Base-by-base conservation (phyloP, 371 early-diverging fungal species). In the Mortierella sp. region DNA sequence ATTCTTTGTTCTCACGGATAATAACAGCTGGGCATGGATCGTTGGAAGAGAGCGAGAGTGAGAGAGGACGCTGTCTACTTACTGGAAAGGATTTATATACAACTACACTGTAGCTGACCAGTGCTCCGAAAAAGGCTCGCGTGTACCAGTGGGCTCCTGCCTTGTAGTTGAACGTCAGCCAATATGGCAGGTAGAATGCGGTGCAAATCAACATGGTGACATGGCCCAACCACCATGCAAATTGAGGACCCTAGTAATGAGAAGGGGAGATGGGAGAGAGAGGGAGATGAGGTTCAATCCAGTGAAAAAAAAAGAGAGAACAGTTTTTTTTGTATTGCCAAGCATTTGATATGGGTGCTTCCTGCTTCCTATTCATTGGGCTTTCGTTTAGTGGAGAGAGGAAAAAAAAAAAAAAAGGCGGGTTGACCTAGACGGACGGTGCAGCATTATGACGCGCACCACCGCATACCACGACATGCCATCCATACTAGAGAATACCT, bases 71-170 rank as follows among this genome's bases (percentile, higher is more conserved):
- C 9, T 37, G 37, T 37, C 37, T 1, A 75, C 88, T 87, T 88
- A 93, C 93, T 67, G 92, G 92, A 75, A 92, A 92, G 15, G 93
- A 89, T 80, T 95, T 95, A 87, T 93, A 94, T 56, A 96, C 87
- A 60, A 96, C 95, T 30, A 97, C 94, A 53, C 91, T 90, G 82
- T 97, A 97, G 57, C 92, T 91, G 46, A 92, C 66, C 14, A 93
- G 68, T 12, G 94, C 92, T 7, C 95, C 79, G 68, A 79, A 65
- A 65, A 79, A 72, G 47, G 79, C 79, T 43, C 79, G 72, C 46
- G 79, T 60, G 64, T 69, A 79, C 79, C 79, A 79, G 60, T 72
- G 79, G 37, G 66, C 73, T 25, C 79, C 79, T 7, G 72, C 67
- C 29, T 61, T 48, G 57, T 57, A 72, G 66, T 66, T 64, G 64